Evolutionary conservation across 345 rosid genomes (phyloP).

Genomic region (Eucalyptus globulus): DNA sequence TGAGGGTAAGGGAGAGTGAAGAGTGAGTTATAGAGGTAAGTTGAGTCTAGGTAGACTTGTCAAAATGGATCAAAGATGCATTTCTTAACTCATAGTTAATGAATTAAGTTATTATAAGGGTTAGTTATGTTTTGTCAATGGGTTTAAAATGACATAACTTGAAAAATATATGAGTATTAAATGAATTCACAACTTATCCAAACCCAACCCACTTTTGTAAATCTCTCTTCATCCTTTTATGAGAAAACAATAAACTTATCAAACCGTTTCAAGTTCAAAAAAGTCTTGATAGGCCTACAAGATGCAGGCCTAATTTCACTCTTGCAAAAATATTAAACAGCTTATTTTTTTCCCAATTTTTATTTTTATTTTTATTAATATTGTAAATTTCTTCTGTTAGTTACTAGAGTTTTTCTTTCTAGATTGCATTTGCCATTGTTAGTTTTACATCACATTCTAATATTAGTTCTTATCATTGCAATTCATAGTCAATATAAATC

Average conservation of each 20-base stretch:
- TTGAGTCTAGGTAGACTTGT: background rate
- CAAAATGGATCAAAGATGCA: background rate
- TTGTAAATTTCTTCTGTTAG: no score
- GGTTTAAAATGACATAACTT: rapidly evolving
- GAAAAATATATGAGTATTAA: background rate
- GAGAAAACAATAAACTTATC: no score
- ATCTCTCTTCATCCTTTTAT: no score
- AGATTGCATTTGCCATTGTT: background rate
- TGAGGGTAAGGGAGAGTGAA: background rate
- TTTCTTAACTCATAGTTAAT: background rate
- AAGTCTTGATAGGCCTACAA: no score
- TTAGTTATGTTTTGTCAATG: rapidly evolving
- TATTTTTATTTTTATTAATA: no score
- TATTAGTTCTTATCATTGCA: background rate
- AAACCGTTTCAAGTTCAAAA: rapidly evolving
- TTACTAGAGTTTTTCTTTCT: no score
- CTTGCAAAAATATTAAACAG: no score
- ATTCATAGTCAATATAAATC: background rate
- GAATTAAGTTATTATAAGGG: background rate
- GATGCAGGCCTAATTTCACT: no score
- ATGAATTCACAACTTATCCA: no score
- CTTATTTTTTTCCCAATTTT: no score
- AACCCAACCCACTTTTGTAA: no score
- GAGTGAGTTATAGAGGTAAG: background rate
- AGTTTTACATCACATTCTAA: background rate